Evolutionary conservation across 169 alveolate species (phyloP).

Genomic region (Cryptosporidium canis): DNA sequence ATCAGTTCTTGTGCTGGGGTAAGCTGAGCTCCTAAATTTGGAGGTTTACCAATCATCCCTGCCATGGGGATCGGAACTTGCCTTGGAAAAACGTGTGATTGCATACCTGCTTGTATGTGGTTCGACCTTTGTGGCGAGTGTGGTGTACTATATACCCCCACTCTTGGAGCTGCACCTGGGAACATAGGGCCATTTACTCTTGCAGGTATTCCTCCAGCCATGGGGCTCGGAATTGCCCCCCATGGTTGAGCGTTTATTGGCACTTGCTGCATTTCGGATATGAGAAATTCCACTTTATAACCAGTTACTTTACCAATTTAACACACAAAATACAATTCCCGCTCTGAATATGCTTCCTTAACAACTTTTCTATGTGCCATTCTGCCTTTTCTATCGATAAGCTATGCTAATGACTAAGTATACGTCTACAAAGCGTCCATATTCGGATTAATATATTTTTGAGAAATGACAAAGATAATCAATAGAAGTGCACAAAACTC

Average conservation of each 20-base stretch:
- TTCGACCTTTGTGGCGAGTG: constrained; percentile 55
- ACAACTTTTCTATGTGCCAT: background rate
- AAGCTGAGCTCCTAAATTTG: background rate
- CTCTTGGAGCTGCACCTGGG: constrained; percentile 30
- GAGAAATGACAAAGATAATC: background rate
- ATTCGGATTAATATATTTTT: background rate
- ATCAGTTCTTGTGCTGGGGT: constrained; percentile 53
- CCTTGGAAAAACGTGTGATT: constrained; percentile 31
- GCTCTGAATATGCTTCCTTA: background rate
- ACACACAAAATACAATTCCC: background rate
- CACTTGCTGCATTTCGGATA: constrained; percentile 19
- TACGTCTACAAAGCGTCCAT: constrained; percentile 56
- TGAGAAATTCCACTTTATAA: background rate
- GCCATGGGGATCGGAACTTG: constrained; percentile 29
- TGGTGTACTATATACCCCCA: constrained; percentile 51
- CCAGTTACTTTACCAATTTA: background rate
- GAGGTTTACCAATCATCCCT: background rate
- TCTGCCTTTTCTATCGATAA: background rate
- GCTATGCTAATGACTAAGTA: constrained; percentile 15
- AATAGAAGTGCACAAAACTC: background rate
- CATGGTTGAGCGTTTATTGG: constrained; percentile 20
- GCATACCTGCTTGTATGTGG: background rate
- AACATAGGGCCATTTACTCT: constrained; percentile 10
- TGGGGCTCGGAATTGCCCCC: constrained; percentile 23
- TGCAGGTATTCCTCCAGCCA: constrained; percentile 34